These are phyloP conservation scores for Salvia splendens DNA, from an alignment of 257 asterid species.

Conservation along the genomic window DNA sequence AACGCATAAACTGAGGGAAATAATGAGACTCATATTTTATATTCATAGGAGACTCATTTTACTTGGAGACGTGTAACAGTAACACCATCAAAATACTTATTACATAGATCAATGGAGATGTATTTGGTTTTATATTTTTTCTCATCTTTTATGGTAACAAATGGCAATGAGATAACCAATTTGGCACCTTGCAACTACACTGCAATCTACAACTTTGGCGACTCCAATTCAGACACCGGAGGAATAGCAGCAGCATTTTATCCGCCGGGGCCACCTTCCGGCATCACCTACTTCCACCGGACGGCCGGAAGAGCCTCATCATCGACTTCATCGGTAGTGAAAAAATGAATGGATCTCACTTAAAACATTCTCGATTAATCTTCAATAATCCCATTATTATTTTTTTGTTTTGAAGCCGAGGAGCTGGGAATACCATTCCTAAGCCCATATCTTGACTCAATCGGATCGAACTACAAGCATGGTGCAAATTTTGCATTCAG, in stretches of 20 bases:
- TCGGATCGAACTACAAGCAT: slow-evolving; percentile 51
- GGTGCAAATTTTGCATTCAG: slow-evolving; percentile 73
- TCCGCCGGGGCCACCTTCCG: slow-evolving; percentile 48
- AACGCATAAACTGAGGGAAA: too few species aligned
- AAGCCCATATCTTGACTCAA: slow-evolving; percentile 67
- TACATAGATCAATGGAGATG: background rate
- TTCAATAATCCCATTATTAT: too few species aligned
- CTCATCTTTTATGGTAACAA: slow-evolving; percentile 3
- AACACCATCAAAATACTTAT: too few species aligned
- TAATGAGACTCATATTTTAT: too few species aligned
- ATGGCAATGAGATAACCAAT: slow-evolving; percentile 13
- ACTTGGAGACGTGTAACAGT: too few species aligned
- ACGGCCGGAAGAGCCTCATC: slow-evolving; percentile 61
- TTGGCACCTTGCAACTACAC: slow-evolving; percentile 40
- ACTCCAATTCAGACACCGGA: slow-evolving; percentile 75
- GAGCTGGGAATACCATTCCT: slow-evolving; percentile 54
- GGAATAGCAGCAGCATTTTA: slow-evolving; percentile 56
- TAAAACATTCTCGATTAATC: too few species aligned
- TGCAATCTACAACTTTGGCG: slow-evolving; percentile 67
- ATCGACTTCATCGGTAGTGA: slow-evolving; percentile 55
- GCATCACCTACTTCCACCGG: slow-evolving; percentile 50
- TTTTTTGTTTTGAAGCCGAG: slow-evolving; percentile 41
- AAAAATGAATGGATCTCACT: background rate
- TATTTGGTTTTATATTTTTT: background rate
- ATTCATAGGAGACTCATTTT: too few species aligned